Evolutionary conservation across 768 basidiomycete genomes (phyloP), one percentile per base, ranked within the genome.

Genomic region (Hygrophorus pudorinus): DNA sequence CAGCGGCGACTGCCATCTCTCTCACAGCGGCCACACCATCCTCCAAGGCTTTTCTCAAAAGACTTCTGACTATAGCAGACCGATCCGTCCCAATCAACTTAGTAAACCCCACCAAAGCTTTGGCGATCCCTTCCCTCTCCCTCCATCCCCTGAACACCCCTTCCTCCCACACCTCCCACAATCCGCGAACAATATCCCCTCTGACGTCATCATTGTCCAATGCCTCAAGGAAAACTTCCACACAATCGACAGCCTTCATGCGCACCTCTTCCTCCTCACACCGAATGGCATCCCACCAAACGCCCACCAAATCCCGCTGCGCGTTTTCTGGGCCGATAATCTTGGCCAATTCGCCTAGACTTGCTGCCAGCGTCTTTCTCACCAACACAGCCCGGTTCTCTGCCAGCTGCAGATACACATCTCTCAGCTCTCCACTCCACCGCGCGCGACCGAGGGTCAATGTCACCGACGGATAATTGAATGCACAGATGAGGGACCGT

Each of bases 401-500:
- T 20, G 84, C 71, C 13, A 98, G 70, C 7, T 71, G 63, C 14
- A 73, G 60, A 63, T 93, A 93, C 35, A 76, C 64, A 3, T 72
- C 71, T 14, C 83, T 75, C 17, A 98, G 62, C 46, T 82, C 76
- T 27, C 44, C 53, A 47, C 48, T 52, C 94, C 94, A 98, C 36
- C 86, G 74, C 1, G 64, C 61, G 10, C 65, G 64, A 3, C 94
- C 94, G 20, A 96, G 67, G 0, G 91, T 85, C 4, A 91, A 70
- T 3, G 81, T 78, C 6, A 97, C 86, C 5, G 91, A 93, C 17
- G 94, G 94, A 56, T 86, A 85, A 63, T 96, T 90, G 64, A 89
- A 91, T 4, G 86, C 86, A 58, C 83, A 85, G 34, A 88, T 78
- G 16, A 88, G 66, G 1, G 84, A 75, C 9, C 88, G 78, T 39